A percentile compares a stretch with the other conserved stretches of the same genome.
These are phyloP conservation scores for Leishmania tarentolae DNA, from an alignment of 208 protist genomes.

Conservation along the genomic window DNA sequence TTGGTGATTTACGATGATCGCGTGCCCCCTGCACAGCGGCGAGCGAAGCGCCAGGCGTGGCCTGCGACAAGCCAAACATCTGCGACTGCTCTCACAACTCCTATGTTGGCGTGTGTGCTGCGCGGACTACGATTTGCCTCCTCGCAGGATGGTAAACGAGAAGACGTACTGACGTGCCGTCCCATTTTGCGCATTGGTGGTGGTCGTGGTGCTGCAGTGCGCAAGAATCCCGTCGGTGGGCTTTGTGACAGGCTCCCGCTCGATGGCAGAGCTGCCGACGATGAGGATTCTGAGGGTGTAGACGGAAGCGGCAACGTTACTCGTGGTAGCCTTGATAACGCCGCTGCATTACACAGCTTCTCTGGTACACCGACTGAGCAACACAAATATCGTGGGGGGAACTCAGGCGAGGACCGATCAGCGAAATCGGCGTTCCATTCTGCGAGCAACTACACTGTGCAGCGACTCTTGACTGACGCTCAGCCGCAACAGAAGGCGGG, in stretches of 20 bases:
- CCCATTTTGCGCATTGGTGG: conserved; percentile 8
- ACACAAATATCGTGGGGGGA: background rate
- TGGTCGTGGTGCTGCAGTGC: conserved; percentile 1
- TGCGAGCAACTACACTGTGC: background rate
- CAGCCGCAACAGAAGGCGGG: background rate
- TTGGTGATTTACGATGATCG: conserved; percentile 33
- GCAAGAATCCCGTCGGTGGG: background rate
- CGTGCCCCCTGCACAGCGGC: conserved; percentile 19
- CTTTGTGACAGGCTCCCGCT: background rate
- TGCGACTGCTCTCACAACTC: background rate
- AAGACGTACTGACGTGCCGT: background rate
- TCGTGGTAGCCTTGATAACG: background rate
- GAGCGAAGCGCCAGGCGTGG: conserved; percentile 8
- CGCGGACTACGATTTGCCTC: background rate
- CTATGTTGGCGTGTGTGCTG: conserved; percentile 7
- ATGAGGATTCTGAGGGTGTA: background rate
- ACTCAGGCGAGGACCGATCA: background rate
- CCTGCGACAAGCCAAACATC: background rate
- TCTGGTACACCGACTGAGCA: background rate
- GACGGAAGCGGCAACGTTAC: background rate
- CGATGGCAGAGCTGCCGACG: background rate
- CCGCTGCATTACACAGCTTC: background rate
- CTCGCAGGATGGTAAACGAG: background rate
- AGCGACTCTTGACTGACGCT: background rate
- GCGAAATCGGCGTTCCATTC: background rate